phyloP scores from a whole-genome alignment of 2,329 filamentous ascomycete species.

The Monilinia fructicola region DNA sequence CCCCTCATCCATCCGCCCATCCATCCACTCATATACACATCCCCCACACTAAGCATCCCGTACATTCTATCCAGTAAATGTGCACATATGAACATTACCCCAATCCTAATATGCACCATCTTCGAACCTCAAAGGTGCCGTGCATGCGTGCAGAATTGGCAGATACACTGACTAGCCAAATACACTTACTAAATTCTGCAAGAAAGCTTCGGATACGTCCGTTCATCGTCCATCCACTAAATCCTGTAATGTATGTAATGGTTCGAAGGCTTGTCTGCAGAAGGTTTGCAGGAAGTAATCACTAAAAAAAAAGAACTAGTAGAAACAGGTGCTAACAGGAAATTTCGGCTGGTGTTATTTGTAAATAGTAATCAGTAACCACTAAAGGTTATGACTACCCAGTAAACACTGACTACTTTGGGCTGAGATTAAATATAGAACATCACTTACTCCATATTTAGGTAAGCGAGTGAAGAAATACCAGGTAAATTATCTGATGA shows the following conservation, averaged over 20 bases:
- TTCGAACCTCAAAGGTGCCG: conserved; percentile 2
- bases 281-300: conserved; percentile 1
- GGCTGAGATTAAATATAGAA: not conserved
- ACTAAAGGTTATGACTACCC: not conserved
- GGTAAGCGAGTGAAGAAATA: not conserved
- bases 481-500: not conserved
- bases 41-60: conserved; percentile 6
- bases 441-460: not conserved
- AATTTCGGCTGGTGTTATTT: not conserved
- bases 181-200: not conserved
- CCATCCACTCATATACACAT: not conserved
- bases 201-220: not conserved
- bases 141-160: conserved; percentile 9
- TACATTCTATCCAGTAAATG: not conserved
- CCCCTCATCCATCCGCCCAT: not conserved
- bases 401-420: not conserved
- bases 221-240: not conserved
- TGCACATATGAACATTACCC: not conserved
- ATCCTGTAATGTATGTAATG: conserved; percentile 7
- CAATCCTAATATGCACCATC: not conserved
- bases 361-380: not conserved
- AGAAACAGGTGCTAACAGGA: not conserved
- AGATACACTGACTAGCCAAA: not conserved
- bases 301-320: not conserved
- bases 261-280: not conserved